A percentile compares a stretch with the other conserved stretches of the same genome.
These are phyloP conservation scores for Thalassiosira mediterranea DNA, from an alignment of 352 stramenopile species.

Conservation along the genomic window DNA sequence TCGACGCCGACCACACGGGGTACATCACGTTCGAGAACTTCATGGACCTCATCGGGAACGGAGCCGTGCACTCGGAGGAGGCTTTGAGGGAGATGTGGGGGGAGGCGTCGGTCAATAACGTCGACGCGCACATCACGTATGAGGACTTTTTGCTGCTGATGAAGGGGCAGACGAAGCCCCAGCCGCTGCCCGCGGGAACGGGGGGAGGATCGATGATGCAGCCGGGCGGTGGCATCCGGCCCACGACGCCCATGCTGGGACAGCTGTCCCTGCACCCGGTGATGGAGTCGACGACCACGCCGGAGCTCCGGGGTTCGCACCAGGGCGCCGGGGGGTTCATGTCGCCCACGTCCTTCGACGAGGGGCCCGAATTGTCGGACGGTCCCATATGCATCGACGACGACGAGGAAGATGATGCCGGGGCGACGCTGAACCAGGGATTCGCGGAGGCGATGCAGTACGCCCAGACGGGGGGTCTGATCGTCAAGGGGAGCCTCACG, in stretches of 20 bases:
- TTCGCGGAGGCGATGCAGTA: slow-evolving; percentile 49
- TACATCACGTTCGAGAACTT: slow-evolving; percentile 90
- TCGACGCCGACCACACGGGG: slow-evolving; percentile 90
- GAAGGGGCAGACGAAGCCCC: slow-evolving; percentile 60
- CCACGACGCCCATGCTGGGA: slow-evolving; percentile 6
- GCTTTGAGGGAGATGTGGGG: slow-evolving; percentile 73
- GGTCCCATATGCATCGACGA: slow-evolving; percentile 50
- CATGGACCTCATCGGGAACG: slow-evolving; percentile 89
- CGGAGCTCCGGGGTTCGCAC: too few relatives aligned
- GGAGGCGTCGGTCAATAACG: slow-evolving; percentile 46
- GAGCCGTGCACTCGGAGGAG: slow-evolving; percentile 79
- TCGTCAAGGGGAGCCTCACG: slow-evolving; percentile 36
- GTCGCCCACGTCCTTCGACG: slow-evolving; percentile 39
- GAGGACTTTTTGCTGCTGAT: slow-evolving; percentile 88
- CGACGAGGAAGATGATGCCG: slow-evolving; percentile 39
- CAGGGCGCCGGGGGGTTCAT: slow-evolving; percentile 24
- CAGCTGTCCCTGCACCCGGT: slow-evolving; percentile 16
- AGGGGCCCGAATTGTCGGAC: slow-evolving; percentile 26
- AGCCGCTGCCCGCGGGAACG: too few relatives aligned
- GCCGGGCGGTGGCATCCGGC: too few relatives aligned
- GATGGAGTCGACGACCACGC: too few relatives aligned
- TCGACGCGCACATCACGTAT: slow-evolving; percentile 88
- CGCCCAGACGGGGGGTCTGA: slow-evolving; percentile 34
- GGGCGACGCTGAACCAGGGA: slow-evolving; percentile 33
- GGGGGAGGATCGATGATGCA: too few relatives aligned